Evolutionary conservation across 495 filamentous ascomycete species (phyloP).

Genomic region (Daldinia decipiens): DNA sequence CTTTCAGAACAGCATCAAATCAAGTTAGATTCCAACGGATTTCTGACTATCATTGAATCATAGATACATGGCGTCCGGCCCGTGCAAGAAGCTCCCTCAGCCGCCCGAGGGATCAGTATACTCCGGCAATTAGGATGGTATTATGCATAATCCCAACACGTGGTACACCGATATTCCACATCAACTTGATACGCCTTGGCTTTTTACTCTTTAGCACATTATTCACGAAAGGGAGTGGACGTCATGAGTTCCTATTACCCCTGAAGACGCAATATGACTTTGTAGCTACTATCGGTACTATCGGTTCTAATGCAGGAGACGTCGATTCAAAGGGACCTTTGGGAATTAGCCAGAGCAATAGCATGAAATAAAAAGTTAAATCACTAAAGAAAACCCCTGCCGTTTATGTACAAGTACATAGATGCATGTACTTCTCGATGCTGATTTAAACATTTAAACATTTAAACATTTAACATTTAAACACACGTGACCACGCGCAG

Average conservation of each 20-base stretch:
- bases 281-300: neutral
- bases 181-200: constrained; percentile 4
- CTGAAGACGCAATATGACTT: neutral
- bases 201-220: neutral
- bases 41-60: constrained; percentile 36
- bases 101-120: constrained; percentile 89
- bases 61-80: constrained; percentile 94
- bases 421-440: neutral
- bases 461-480: too few species aligned
- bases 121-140: constrained; percentile 39
- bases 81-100: constrained; percentile 94
- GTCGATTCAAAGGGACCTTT: neutral
- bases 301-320: neutral
- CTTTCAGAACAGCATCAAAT: too few species aligned
- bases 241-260: neutral
- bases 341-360: neutral
- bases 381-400: neutral
- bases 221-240: neutral
- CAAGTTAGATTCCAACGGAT: neutral
- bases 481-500: constrained; percentile 32
- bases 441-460: too few species aligned
- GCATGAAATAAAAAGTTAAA: neutral
- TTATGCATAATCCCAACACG: neutral
- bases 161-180: neutral
- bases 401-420: neutral